These are phyloP conservation scores for Trichoderma harzianum DNA, from an alignment of 2,329 filamentous ascomycete species.

Conservation along the genomic window DNA sequence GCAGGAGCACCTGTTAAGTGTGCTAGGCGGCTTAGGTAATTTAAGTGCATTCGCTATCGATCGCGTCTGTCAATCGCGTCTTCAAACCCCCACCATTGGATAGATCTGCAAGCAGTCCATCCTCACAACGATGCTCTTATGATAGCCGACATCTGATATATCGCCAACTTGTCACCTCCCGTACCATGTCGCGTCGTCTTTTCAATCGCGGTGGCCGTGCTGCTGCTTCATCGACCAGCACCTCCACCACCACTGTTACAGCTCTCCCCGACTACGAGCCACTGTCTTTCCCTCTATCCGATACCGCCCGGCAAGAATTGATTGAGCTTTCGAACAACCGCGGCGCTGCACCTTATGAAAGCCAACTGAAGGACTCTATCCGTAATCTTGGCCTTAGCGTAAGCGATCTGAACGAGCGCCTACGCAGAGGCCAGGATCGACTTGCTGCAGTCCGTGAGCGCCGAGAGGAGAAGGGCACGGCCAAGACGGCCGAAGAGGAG, in stretches of 20 bases:
- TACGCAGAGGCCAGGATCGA: constrained; percentile 35
- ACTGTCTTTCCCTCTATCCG: constrained; percentile 44
- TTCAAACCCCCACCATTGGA: constrained; percentile 9
- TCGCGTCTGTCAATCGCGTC: constrained; percentile 8
- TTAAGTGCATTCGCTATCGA: background rate
- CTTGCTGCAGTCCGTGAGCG: constrained; percentile 34
- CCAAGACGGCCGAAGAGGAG: constrained; percentile 36
- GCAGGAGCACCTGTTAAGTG: background rate
- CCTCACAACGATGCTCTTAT: background rate
- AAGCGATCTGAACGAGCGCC: constrained; percentile 48
- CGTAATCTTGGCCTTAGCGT: constrained; percentile 44
- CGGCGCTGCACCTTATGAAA: constrained; percentile 41
- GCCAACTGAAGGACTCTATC: constrained; percentile 45
- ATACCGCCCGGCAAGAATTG: constrained; percentile 38
- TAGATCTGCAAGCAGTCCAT: background rate
- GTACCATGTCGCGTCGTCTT: constrained; percentile 34
- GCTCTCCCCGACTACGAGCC: constrained; percentile 50
- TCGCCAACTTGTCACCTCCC: background rate
- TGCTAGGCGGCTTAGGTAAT: background rate
- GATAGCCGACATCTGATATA: background rate
- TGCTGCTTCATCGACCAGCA: constrained; percentile 19
- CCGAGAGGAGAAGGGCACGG: constrained; percentile 36
- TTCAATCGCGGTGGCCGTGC: constrained; percentile 27
- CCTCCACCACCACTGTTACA: constrained; percentile 23
- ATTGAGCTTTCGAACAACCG: constrained; percentile 42